phyloP scores from a whole-genome alignment of 2,329 filamentous ascomycete genomes.

The Claviceps cyperi region DNA sequence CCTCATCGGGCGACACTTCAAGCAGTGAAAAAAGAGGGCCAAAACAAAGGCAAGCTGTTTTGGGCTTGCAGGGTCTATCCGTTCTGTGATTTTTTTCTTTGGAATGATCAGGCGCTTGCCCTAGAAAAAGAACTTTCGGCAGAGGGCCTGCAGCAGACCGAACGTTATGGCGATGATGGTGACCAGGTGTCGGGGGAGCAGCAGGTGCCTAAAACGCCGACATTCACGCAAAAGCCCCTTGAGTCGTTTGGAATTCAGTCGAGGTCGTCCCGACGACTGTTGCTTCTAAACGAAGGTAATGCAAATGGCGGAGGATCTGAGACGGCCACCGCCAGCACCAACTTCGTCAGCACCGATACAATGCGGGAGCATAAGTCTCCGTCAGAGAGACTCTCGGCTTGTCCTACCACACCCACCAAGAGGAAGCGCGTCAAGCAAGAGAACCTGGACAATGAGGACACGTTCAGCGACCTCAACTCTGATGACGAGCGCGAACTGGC shows the following conservation, averaged over 20 bases:
- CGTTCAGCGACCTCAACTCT: constrained; percentile 21
- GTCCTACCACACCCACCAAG: constrained; percentile 11
- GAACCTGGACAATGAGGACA: constrained; percentile 13
- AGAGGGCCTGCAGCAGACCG: constrained; percentile 2
- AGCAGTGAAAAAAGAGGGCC: constrained; percentile 23
- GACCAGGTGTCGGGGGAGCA: background rate
- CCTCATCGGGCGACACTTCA: constrained; percentile 21
- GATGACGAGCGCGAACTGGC: constrained; percentile 26
- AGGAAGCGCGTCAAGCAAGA: constrained; percentile 16
- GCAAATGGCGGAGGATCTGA: background rate
- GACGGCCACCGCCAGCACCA: background rate
- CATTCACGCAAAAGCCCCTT: constrained; percentile 15
- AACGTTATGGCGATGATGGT: background rate
- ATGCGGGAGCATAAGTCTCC: background rate
- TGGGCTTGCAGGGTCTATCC: constrained; percentile 24
- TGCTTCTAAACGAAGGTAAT: background rate
- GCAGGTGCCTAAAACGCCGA: constrained; percentile 13
- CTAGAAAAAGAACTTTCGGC: constrained; percentile 14
- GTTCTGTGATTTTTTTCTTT: constrained; percentile 31
- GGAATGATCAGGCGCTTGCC: constrained; percentile 23
- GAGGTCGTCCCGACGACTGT: constrained; percentile 10
- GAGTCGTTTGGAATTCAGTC: constrained; percentile 17
- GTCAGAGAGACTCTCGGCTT: background rate
- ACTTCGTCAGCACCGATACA: background rate
- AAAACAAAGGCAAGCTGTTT: constrained; percentile 28